Evolutionary conservation across 2,329 filamentous ascomycete species (phyloP), one percentile per base, ranked within the genome.

Genomic region (Tricladium varicosporioides): DNA sequence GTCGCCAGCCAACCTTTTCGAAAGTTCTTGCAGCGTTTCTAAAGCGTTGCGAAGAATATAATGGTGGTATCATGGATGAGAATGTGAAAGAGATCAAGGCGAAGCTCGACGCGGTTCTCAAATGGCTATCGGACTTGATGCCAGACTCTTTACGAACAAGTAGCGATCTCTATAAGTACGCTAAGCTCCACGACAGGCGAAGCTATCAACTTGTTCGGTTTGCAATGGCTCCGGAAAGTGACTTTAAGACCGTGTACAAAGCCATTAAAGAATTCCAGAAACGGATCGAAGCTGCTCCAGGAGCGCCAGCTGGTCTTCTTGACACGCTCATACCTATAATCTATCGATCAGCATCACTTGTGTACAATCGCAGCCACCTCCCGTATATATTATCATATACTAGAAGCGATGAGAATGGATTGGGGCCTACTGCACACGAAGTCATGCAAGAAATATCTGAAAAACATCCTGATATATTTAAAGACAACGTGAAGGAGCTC

Each of bases 361-460:
- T 96, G 63, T 97, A 95, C 76, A 99, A 97, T 75, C 87, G 90
- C 68, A 97, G 93, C 70, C 92, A 99, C 70, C 86, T 99, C 15
- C 86, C 92, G 2, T 86, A 91, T 0, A 93, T 97, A 61, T 90
- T 97, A 77, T 87, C 92, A 57, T 89, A 88, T 67, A 92, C 92
- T 10, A 87, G 91, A 67, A 92, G 85, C 9, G 88, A 97, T 68
- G 88, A 92, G 67, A 85, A 89, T 49, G 87, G 86, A 0, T 78
- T 97, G 49, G 90, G 88, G 5, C 77, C 82, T 16, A 85, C 89
- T 13, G 93, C 94, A 1, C 92, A 97, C 68, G 90, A 96, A 68
- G 81, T 97, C 53, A 80, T 97, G 48, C 93, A 91, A 67, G 90
- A 97, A 69, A 96, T 97, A 31, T 97, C 94, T 0, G 86, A 90